Base-by-base conservation (phyloP, 1,139 yeast species). In the Protomyces arabidopsidicola region DNA sequence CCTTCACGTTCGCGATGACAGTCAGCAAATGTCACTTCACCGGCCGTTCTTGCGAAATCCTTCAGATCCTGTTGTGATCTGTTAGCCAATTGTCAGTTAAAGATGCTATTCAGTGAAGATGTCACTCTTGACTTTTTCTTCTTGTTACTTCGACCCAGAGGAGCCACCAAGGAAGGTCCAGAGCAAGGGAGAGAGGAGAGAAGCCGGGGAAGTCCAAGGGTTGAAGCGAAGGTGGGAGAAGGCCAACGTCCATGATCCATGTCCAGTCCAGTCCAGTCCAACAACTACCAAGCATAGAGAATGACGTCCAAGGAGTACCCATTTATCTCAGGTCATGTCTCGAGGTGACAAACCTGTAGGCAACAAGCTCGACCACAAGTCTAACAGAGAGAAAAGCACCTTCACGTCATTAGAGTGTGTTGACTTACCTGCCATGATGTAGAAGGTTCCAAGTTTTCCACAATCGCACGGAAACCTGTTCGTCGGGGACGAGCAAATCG, bases 371-470 rank as follows among this genome's bases (percentile, higher is more conserved):
- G 6, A 27, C 31, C 31, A 27, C 31, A 27, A 27, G 31, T 27
- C 31, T 27, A 8, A 27, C 6, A 27, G 6, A 27, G 31, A 5
- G 31, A 27, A 27, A 27, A 27, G 31, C 31, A 27, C 31, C 31
- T 27, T 27, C 31, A 27, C 31, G 31, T 27, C 4, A 8, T 8
- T 27, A 27, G 31, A 27, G 31, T 38, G 3, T 1, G n/a, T n/a
- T n/a, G 12, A 42, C 72, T 64, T 68, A 70, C 73, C 71, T 71
- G 73, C 73, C 73, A 71, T 58, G 70, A 70, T 61, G 69, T 67
- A 54, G 71, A 71, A 22, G 67, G 57, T 35, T 71, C 65, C 57
- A 71, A 70, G 50, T 69, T 70, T 53, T 71, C 68, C 35, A 71
- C 70, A 31, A 67, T 67, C 38, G 71, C 65, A 22, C 72, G 68